phyloP scores from a whole-genome alignment of 2,329 filamentous ascomycete genomes.

The Xylaria sp. region DNA sequence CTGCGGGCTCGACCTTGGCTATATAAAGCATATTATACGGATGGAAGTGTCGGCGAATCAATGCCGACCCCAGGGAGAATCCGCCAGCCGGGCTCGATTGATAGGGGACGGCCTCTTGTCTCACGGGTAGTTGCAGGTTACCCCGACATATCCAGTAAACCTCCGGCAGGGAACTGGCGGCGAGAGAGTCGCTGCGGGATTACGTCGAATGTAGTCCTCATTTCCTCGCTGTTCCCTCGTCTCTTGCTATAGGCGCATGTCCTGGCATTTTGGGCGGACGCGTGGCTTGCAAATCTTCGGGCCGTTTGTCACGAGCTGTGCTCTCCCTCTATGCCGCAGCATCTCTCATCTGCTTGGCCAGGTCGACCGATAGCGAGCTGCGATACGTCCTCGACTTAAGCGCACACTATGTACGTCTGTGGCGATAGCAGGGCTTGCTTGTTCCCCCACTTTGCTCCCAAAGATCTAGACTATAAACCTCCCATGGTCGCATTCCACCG shows the following conservation, averaged over 20 bases:
- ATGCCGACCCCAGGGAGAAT: constrained; percentile 38
- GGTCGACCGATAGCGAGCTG: constrained; percentile 5
- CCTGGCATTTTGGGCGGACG: neutral
- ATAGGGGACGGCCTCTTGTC: constrained; percentile 35
- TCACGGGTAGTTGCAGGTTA: constrained; percentile 45
- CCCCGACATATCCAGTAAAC: constrained; percentile 37
- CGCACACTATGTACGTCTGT: constrained; percentile 1
- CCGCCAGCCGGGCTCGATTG: constrained; percentile 40
- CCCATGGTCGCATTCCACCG: constrained; percentile 23
- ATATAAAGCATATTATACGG: constrained; percentile 42
- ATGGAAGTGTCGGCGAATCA: constrained; percentile 39
- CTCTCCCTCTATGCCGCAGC: neutral
- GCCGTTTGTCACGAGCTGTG: constrained; percentile 5
- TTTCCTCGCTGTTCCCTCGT: constrained; percentile 8
- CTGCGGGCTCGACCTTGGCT: constrained; percentile 38
- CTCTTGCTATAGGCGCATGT: constrained; percentile 5
- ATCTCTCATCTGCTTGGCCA: neutral
- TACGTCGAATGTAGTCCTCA: constrained; percentile 28
- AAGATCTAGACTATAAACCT: constrained; percentile 20
- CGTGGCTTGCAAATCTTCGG: constrained; percentile 8
- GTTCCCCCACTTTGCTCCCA: constrained; percentile 10
- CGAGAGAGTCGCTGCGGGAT: constrained; percentile 30
- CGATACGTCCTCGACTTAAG: constrained; percentile 8
- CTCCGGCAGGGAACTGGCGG: constrained; percentile 35
- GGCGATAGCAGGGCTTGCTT: constrained; percentile 21